A percentile compares a stretch with the other conserved stretches of the same genome.
phyloP scores from a whole-genome alignment of 805 yeast genomes.

The Lipomyces yamadae region DNA sequence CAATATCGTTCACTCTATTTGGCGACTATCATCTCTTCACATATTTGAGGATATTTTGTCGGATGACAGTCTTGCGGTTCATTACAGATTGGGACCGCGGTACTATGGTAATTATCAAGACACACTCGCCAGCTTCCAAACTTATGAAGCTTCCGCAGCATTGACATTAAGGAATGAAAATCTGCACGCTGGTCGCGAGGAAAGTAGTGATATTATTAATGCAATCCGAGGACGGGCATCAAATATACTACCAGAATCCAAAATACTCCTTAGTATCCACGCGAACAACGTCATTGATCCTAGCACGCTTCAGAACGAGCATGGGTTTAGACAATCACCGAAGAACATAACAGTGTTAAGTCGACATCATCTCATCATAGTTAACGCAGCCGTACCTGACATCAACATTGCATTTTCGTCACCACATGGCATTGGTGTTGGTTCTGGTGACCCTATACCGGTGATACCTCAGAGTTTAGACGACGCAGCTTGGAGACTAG shows the following conservation, averaged over 20 bases:
- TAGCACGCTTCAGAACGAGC: slow-evolving; percentile 20
- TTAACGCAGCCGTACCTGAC: slow-evolving; percentile 36
- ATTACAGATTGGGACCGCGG: slow-evolving; percentile 38
- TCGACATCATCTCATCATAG: slow-evolving; percentile 30
- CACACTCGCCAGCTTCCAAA: slow-evolving; percentile 38
- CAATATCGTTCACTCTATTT: slow-evolving; percentile 24
- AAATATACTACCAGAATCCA: slow-evolving; percentile 31
- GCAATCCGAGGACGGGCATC: slow-evolving; percentile 39
- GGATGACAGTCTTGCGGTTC: slow-evolving; percentile 38
- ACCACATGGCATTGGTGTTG: slow-evolving; percentile 30
- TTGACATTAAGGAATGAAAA: slow-evolving; percentile 37
- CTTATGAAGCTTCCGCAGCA: slow-evolving; percentile 40
- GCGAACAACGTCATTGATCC: slow-evolving; percentile 34
- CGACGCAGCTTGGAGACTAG: slow-evolving; percentile 47
- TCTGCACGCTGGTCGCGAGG: slow-evolving; percentile 28
- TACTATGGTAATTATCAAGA: slow-evolving; percentile 42
- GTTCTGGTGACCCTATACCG: slow-evolving; percentile 35
- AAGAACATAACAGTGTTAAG: slow-evolving; percentile 25
- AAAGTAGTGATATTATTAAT: slow-evolving; percentile 35
- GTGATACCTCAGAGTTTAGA: slow-evolving; percentile 34
- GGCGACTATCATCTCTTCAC: slow-evolving; percentile 37
- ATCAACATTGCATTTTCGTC: slow-evolving; percentile 34
- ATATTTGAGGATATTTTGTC: slow-evolving; percentile 37
- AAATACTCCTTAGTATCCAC: slow-evolving; percentile 36
- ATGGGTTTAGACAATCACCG: slow-evolving; percentile 29